Conservation (phyloP, 768 basidiomycete species). For the Leccinellum albellum region DNA sequence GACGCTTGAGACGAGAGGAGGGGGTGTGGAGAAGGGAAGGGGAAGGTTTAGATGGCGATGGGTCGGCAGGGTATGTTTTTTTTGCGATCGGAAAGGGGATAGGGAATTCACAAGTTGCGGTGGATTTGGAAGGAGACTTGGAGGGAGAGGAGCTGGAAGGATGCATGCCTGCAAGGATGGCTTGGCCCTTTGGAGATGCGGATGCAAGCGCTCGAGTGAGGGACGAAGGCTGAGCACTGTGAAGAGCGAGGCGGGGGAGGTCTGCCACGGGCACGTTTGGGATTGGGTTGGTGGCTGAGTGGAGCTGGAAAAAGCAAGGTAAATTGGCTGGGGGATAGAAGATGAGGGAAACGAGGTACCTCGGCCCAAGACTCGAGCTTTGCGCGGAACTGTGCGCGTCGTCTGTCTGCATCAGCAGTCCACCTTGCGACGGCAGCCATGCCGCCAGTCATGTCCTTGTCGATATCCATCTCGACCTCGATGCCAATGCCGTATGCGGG, state of each 20-base stretch:
- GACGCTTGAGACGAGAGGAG: slow-evolving; percentile 41
- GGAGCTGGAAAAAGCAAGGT: slow-evolving; percentile 41
- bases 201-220: slow-evolving; percentile 71
- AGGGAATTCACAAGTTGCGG: slow-evolving; percentile 11
- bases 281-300: slow-evolving; percentile 38
- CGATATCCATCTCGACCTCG: slow-evolving; percentile 81
- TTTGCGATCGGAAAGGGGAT: slow-evolving; percentile 49
- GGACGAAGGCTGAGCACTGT: slow-evolving; percentile 53
- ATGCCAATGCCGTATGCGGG: slow-evolving; percentile 84
- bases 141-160: slow-evolving; percentile 38
- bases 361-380: slow-evolving; percentile 66
- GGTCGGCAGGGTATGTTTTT: slow-evolving; percentile 23
- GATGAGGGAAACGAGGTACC: slow-evolving; percentile 35
- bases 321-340: neutral
- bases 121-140: slow-evolving; percentile 35
- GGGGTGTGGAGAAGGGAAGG: slow-evolving; percentile 64
- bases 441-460: slow-evolving; percentile 75
- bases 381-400: slow-evolving; percentile 51
- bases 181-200: slow-evolving; percentile 59
- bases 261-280: slow-evolving; percentile 64
- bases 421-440: slow-evolving; percentile 88
- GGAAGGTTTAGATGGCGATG: slow-evolving; percentile 45
- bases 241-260: slow-evolving; percentile 54
- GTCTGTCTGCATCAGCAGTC: slow-evolving; percentile 66
- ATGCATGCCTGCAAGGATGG: slow-evolving; percentile 28